phyloP scores from a whole-genome alignment of 2,329 filamentous ascomycete genomes.

The Botryotinia globosa region DNA sequence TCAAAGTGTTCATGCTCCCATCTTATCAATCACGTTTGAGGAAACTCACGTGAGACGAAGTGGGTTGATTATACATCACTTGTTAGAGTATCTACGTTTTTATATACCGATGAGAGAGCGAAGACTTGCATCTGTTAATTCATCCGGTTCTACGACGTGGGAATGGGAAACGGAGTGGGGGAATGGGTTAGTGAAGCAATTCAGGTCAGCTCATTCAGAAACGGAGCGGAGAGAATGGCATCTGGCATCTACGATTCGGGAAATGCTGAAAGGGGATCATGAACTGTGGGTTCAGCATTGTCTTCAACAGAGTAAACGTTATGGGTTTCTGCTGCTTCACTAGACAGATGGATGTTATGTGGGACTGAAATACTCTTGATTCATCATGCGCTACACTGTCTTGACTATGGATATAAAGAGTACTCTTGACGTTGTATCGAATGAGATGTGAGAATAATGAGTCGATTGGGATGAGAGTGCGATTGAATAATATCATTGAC shows the following conservation, averaged over 20 bases:
- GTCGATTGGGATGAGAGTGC: not conserved
- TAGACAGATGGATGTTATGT: no score
- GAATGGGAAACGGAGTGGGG: not conserved
- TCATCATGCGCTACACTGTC: not conserved
- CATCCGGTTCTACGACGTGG: no score
- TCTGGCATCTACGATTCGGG: not conserved
- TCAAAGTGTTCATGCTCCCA: not conserved
- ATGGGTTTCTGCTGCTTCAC: not conserved
- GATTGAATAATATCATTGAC: not conserved
- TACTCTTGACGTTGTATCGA: rapidly evolving
- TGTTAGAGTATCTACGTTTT: not conserved
- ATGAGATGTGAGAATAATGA: not conserved
- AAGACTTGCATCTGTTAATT: not conserved
- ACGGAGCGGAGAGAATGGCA: not conserved
- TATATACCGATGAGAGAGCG: not conserved
- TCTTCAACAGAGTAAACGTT: not conserved
- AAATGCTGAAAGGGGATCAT: not conserved
- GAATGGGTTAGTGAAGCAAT: no score
- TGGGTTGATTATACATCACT: not conserved
- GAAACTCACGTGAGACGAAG: not conserved
- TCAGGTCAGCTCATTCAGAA: not conserved
- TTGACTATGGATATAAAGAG: not conserved
- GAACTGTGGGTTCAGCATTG: not conserved
- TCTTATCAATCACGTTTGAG: not conserved
- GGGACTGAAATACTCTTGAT: no score